Evolutionary conservation across 176 grass and related monocot species (phyloP).

Genomic region (Oryza meridionalis): DNA sequence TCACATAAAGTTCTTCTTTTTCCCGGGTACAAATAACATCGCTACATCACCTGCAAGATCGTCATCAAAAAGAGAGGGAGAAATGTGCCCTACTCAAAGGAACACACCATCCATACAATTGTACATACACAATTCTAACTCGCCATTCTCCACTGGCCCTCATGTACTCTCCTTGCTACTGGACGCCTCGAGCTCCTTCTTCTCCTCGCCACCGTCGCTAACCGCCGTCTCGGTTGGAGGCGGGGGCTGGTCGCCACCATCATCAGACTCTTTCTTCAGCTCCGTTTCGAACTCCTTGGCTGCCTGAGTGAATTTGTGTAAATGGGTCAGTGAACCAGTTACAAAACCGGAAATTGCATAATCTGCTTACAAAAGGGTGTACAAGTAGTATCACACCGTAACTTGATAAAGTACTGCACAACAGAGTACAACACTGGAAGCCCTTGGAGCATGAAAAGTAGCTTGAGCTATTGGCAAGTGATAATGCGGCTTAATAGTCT

Average conservation of each 20-base stretch:
- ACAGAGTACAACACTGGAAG: background rate
- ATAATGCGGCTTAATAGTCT: background rate
- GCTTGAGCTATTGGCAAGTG: background rate
- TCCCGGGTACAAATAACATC: conserved; percentile 18
- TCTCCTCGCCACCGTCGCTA: conserved; percentile 43
- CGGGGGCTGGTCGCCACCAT: conserved; percentile 49
- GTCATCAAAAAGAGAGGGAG: background rate
- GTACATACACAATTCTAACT: conserved; percentile 42
- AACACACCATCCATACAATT: conserved; percentile 9
- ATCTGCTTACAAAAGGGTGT: background rate
- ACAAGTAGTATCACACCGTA: background rate
- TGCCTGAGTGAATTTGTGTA: conserved; percentile 47
- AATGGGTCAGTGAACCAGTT: background rate
- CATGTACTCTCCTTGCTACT: conserved; percentile 62
- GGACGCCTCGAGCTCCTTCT: conserved; percentile 58
- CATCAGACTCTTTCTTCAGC: conserved; percentile 62
- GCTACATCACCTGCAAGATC: conserved; percentile 28
- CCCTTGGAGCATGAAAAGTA: background rate
- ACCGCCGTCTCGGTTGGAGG: conserved; percentile 31
- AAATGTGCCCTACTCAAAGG: conserved; percentile 27
- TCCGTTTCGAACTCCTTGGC: conserved; percentile 88
- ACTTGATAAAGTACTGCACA: background rate
- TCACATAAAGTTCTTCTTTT: background rate
- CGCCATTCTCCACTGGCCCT: background rate
- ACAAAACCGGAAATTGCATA: background rate